phyloP scores from a whole-genome alignment of 139 green algal species.

The Spirogloea muscicola region DNA sequence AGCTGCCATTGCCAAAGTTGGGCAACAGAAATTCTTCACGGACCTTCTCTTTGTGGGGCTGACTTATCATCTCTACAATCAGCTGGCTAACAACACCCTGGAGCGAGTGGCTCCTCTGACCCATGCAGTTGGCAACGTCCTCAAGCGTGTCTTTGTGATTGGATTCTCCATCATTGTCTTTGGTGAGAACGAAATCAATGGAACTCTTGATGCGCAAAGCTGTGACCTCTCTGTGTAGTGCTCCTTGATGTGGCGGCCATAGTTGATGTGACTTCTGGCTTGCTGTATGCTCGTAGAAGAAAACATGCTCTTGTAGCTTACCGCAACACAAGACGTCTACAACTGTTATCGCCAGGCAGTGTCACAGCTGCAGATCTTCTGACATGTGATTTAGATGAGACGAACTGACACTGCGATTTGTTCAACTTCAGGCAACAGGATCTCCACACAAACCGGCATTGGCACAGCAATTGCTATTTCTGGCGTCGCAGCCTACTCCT shows the following conservation, averaged over 20 bases:
- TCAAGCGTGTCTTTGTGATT: conserved; percentile 98
- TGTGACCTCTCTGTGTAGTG: conserved; percentile 28
- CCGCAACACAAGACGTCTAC: too few species aligned
- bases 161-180: conserved; percentile 79
- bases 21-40: conserved; percentile 72
- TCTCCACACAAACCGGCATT: conserved; percentile 83
- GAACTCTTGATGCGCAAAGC: neutral
- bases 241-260: too few species aligned
- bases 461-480: conserved; percentile 72
- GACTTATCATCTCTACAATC: conserved; percentile 99
- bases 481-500: conserved; percentile 51
- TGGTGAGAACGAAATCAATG: too few species aligned
- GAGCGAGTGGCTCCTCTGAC: conserved; percentile 89
- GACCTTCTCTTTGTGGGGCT: conserved; percentile 84
- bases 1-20: conserved; percentile 62
- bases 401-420: conserved; percentile 42
- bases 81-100: conserved; percentile 98
- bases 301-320: too few species aligned
- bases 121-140: conserved; percentile 99
- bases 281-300: too few species aligned
- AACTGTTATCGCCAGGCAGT: too few species aligned
- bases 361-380: too few species aligned
- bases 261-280: too few species aligned
- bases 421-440: conserved; percentile 65
- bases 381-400: neutral